Conservation (phyloP, 139 green algal genomes). For the Zygnema cylindricum region DNA sequence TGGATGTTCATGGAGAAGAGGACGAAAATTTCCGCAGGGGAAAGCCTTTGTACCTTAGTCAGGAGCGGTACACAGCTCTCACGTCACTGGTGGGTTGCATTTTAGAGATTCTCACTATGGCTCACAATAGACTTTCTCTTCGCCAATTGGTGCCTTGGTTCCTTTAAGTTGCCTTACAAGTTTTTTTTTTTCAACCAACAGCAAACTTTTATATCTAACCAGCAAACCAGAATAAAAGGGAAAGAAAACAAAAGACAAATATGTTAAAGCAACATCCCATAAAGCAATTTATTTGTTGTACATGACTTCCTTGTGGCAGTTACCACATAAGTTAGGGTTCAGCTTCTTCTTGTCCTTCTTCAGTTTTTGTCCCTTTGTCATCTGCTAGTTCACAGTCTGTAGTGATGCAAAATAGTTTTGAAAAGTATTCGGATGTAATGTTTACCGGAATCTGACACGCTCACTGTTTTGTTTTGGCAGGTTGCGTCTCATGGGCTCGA, state of each 20-base stretch:
- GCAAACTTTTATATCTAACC: no score
- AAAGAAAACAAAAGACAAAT: no score
- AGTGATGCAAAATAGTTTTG: conserved; percentile 12
- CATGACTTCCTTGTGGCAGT: no score
- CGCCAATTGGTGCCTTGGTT: conserved; percentile 25
- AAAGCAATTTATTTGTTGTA: no score
- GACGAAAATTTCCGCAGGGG: conserved; percentile 48
- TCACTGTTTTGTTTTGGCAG: not conserved
- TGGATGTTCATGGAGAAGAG: conserved; percentile 63
- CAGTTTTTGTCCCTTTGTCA: no score
- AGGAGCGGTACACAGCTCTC: conserved; percentile 41
- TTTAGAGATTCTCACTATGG: conserved; percentile 5
- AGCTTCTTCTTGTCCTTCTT: no score
- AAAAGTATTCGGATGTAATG: not conserved
- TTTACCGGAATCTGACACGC: not conserved
- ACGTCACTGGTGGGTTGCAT: conserved; percentile 33
- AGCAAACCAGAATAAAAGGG: no score
- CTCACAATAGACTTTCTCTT: not conserved
- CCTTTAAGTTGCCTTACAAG: conserved; percentile 20
- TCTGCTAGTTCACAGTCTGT: no score
- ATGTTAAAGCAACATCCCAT: no score
- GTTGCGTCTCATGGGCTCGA: conserved; percentile 45
- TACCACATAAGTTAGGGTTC: no score
- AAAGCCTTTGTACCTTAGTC: conserved; percentile 54
- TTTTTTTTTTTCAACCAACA: not conserved